These are phyloP conservation scores for Brasilioporus rufonigricans DNA, from an alignment of 768 basidiomycete genomes.

Conservation along the genomic window DNA sequence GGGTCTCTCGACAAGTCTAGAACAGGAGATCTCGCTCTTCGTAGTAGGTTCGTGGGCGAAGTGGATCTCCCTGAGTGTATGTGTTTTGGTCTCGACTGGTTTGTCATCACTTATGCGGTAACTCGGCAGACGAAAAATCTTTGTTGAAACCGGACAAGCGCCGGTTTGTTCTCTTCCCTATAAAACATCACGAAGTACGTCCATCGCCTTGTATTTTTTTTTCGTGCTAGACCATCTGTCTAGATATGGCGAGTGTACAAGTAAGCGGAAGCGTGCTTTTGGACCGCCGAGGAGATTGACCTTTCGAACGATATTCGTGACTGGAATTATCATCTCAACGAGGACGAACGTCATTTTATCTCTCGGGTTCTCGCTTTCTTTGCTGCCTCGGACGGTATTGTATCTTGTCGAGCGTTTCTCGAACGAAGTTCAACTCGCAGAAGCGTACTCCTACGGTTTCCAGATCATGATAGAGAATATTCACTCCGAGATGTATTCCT, in stretches of 20 bases:
- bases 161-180: conserved; percentile 90
- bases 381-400: conserved; percentile 91
- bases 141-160: conserved; percentile 70
- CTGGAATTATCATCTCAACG: conserved; percentile 77
- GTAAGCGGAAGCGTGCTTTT: conserved; percentile 88
- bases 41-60: conserved; percentile 16
- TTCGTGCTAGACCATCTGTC: background rate
- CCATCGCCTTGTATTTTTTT: background rate
- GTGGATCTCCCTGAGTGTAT: conserved; percentile 21
- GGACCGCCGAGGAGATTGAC: conserved; percentile 91
- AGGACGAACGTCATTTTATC: too few species aligned
- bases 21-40: background rate
- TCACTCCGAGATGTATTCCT: too few species aligned
- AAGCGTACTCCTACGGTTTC: conserved; percentile 93
- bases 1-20: background rate
- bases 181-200: conserved; percentile 83
- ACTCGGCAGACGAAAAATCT: conserved; percentile 55
- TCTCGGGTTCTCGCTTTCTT: conserved; percentile 93
- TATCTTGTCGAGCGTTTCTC: too few species aligned
- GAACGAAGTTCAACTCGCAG: too few species aligned
- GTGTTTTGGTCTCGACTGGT: background rate
- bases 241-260: conserved; percentile 97
- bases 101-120: background rate
- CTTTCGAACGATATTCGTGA: conserved; percentile 81
- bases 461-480: conserved; percentile 99